Base-by-base conservation (phyloP, 2,329 filamentous ascomycete genomes). In the Exserohilum turcica region DNA sequence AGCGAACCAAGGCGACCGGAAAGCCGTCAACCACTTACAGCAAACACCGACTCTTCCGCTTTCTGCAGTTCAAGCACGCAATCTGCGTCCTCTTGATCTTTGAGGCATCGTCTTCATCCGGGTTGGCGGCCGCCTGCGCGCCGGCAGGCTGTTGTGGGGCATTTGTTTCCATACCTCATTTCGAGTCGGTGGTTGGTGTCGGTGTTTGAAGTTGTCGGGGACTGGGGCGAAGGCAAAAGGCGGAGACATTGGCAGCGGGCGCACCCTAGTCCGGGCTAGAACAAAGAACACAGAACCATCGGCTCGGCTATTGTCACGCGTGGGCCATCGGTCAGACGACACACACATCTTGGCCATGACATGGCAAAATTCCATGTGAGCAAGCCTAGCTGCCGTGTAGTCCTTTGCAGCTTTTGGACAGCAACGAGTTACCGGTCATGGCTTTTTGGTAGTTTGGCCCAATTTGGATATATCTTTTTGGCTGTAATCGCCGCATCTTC, bases 11-110 rank as follows among this genome's bases (percentile, higher is more conserved):
- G 13, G 43, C 35, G 35, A 42, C 35, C 19, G 19, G 16, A 27
- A 42, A 42, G 42, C 29, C 47, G 29, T 44, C 39, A 52, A 67
- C 60, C 35, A 54, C 72, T 64, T 66, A 75, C 73, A 76, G 60
- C 38, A 74, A 61, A 63, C 73, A 76, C 43, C 73, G 64, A 46
- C 69, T 73, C 63, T 76, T 76, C 44, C 73, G 61, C 64, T 74
- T 74, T 43, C 73, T 61, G 54, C 73, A 76, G 45, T 73, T 70
- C 48, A 75, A 55, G 55, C 64, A 67, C 27, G 64, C 64, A 48
- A 65, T 65, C 52, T 67, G 63, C 29, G 64, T 65, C 38, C 64
- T 61, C 32, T 62, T 66, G 29, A 28, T 56, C 56, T 55, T 61
- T 42, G 57, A 52, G 32, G 61, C 56, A 24, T 65, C 64, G 27